Percentiles rank a stretch among this genome's conserved stretches.
Conservation (phyloP, 1,284 basidiomycete species). For the Amylostereum chailletii region DNA sequence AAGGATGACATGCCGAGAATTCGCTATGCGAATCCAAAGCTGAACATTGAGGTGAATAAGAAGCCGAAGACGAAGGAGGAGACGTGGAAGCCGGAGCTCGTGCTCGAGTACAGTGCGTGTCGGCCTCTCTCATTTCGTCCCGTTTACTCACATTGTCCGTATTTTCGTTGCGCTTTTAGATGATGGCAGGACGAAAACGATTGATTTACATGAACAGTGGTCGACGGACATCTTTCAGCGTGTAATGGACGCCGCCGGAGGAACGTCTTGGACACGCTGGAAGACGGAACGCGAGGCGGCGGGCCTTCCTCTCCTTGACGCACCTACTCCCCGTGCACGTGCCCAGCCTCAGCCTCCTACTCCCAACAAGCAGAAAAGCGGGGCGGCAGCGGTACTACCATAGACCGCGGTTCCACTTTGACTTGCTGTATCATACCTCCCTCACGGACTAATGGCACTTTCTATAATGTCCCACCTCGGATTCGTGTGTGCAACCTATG, state of each 20-base stretch:
- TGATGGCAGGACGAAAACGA: slow-evolving; percentile 37
- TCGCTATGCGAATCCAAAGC: slow-evolving; percentile 58
- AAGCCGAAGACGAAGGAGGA: slow-evolving; percentile 43
- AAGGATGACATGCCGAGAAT: slow-evolving; percentile 69
- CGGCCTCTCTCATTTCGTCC: not conserved
- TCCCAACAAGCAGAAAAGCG: slow-evolving; percentile 27
- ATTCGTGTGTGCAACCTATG: too few relatives aligned
- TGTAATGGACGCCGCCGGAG: slow-evolving; percentile 58
- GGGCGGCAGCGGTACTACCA: slow-evolving; percentile 42
- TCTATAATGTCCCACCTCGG: too few relatives aligned
- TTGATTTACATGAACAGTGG: slow-evolving; percentile 57
- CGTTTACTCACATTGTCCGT: not conserved
- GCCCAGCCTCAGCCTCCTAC: not conserved
- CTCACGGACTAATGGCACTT: too few relatives aligned
- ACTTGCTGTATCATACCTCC: not conserved
- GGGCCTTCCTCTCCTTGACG: slow-evolving; percentile 40
- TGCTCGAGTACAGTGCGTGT: slow-evolving; percentile 50
- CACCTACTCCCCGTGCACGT: slow-evolving; percentile 9
- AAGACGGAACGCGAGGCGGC: slow-evolving; percentile 36
- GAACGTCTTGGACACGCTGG: slow-evolving; percentile 49
- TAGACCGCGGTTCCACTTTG: slow-evolving; percentile 15
- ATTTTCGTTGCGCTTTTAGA: slow-evolving; percentile 24
- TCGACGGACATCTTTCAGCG: slow-evolving; percentile 58
- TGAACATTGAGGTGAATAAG: slow-evolving; percentile 50
- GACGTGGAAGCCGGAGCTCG: slow-evolving; percentile 48